Conservation (phyloP, 495 filamentous ascomycete species). For the Lindgomyces ingoldianus region DNA sequence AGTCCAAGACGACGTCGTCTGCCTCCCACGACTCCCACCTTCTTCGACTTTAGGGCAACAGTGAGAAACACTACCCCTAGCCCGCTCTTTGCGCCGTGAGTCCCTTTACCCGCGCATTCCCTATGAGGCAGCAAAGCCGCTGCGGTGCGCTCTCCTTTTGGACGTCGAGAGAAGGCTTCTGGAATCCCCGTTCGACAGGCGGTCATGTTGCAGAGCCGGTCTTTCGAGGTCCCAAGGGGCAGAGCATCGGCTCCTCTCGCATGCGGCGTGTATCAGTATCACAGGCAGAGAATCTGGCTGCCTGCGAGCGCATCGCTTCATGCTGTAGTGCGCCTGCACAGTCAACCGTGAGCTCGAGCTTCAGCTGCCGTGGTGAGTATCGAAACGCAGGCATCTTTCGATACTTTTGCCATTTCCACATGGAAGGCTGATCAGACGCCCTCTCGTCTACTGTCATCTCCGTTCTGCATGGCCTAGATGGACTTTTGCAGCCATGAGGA, state of each 20-base stretch:
- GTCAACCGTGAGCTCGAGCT: conserved; percentile 12
- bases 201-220: background rate
- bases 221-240: conserved; percentile 9
- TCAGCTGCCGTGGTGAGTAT: conserved; percentile 26
- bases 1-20: conserved; percentile 31
- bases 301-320: conserved; percentile 7
- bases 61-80: conserved; percentile 24
- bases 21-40: conserved; percentile 23
- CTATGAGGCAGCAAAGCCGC: conserved; percentile 29
- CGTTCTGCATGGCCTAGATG: conserved; percentile 14
- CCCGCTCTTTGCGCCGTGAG: conserved; percentile 23
- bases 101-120: conserved; percentile 26
- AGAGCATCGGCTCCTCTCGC: conserved; percentile 7
- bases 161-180: conserved; percentile 29
- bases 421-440: conserved; percentile 12
- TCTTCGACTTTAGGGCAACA: conserved; percentile 10
- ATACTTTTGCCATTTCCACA: conserved; percentile 32
- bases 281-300: background rate
- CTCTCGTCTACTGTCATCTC: conserved; percentile 26
- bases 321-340: background rate
- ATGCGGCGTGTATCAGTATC: conserved; percentile 3
- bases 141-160: conserved; percentile 24
- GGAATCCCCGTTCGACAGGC: conserved; percentile 15
- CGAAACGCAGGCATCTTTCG: background rate
- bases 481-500: conserved; percentile 6